Evolutionary conservation across 257 asterid species (phyloP), one percentile per base, ranked within the genome.

Genomic region (Ilex asprella): DNA sequence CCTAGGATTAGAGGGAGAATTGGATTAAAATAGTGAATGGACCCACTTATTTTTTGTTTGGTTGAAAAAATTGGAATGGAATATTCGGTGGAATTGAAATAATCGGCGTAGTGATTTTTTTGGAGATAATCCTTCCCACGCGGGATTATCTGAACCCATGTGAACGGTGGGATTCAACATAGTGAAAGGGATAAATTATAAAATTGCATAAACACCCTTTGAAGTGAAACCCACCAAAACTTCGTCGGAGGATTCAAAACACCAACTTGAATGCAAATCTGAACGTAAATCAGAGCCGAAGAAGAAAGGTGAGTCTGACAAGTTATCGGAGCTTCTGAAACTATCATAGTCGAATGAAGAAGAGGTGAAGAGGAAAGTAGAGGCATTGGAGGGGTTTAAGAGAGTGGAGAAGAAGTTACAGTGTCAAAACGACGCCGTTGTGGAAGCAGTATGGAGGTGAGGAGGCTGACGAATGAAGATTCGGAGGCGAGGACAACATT

Each of bases 381-480:
- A 82, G 73, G 82, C 46, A 15, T 81, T 90, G 8, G 81, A 82
- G 71, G 77, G 52, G 68, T 73, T 90, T 44, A 87, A 90, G 70
- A 57, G 65, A 51, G 91, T 78, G 13, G 87, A 81, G 12, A 66
- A 55, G 68, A 81, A 70, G 61, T 41, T 82, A 49, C 73, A 68
- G 63, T 21, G 21, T 6, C 43, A 59, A 13, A 27, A 56, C 16
- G 56, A 55, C 44, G 68, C 6, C 68, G 61, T 10, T 44, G 81
- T 70, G n/a, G 32, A 81, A 39, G 95, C 79, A 59, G 97, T n/a
- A 76, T 47, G 70, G 95, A 85, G 70, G 90, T 87, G 7, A 50
- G 97, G 69, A 62, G 81, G 79, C 75, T 90, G 50, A 75, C 96
- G 13, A 90, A 80, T 65, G 92, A 80, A 31, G 81, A 85, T 56